Conservation (phyloP, 2,329 filamentous ascomycete genomes). For the Fusarium subglutinans region DNA sequence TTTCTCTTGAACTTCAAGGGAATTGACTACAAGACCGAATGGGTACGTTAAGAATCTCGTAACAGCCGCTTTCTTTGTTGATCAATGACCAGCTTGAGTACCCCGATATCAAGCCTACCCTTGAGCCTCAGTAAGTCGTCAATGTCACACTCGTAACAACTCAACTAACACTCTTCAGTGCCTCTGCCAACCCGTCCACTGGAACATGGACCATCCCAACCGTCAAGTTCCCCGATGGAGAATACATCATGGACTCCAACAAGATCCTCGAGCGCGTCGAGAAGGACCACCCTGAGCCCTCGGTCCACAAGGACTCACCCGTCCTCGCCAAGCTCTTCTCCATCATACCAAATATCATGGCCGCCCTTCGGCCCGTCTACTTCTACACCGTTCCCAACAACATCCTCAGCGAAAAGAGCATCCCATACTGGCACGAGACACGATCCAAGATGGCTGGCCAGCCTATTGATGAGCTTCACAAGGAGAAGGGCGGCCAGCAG, state of each 20-base stretch:
- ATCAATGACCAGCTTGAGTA: slow-evolving; percentile 62
- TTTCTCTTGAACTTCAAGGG: slow-evolving; percentile 74
- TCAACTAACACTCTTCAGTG: slow-evolving; percentile 16
- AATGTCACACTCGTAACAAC: background rate
- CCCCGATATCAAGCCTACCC: slow-evolving; percentile 66
- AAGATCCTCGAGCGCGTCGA: slow-evolving; percentile 69
- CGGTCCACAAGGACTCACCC: slow-evolving; percentile 66
- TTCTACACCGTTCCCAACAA: slow-evolving; percentile 58
- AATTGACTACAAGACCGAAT: slow-evolving; percentile 73
- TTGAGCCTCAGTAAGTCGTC: slow-evolving; percentile 61
- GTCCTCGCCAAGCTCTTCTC: slow-evolving; percentile 56
- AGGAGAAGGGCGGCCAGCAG: slow-evolving; percentile 58
- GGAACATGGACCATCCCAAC: slow-evolving; percentile 56
- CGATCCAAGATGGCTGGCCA: slow-evolving; percentile 61
- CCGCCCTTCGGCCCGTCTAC: slow-evolving; percentile 52
- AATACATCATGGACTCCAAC: slow-evolving; percentile 70
- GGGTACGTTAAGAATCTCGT: slow-evolving; percentile 50
- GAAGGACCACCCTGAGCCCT: slow-evolving; percentile 64
- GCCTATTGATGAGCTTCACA: slow-evolving; percentile 59
- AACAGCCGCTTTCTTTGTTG: background rate
- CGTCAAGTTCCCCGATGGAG: slow-evolving; percentile 64
- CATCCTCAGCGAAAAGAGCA: slow-evolving; percentile 61
- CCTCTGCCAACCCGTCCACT: slow-evolving; percentile 32
- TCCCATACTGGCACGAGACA: slow-evolving; percentile 65
- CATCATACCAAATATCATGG: slow-evolving; percentile 47